Conservation (phyloP, 257 asterid species). For the Jasminum sambac region DNA sequence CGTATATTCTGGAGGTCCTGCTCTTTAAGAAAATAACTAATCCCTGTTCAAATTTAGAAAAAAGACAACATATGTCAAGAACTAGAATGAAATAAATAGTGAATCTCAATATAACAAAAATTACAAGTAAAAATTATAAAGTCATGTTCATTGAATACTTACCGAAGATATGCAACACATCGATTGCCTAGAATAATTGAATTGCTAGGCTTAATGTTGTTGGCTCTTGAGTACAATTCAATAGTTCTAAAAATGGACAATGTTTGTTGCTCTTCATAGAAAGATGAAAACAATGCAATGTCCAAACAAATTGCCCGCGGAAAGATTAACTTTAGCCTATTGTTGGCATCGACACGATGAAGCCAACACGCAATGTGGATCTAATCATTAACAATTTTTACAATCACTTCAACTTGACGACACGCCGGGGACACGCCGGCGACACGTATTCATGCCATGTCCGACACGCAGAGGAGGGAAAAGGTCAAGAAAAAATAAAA, state of each 20-base stretch:
- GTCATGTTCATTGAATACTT: conserved; percentile 3
- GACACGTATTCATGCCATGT: too few relatives aligned
- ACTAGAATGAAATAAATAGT: conserved; percentile 13
- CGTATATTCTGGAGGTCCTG: conserved; percentile 78
- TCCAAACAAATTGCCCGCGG: neutral
- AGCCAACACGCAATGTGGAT: neutral
- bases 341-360: neutral
- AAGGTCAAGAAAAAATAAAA: too few relatives aligned
- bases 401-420: neutral
- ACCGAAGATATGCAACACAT: conserved; percentile 88
- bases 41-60: conserved; percentile 41
- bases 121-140: neutral
- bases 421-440: too few relatives aligned
- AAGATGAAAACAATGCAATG: neutral
- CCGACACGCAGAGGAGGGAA: too few relatives aligned
- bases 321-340: neutral
- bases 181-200: conserved; percentile 74
- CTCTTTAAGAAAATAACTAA: conserved; percentile 63
- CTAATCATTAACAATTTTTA: neutral
- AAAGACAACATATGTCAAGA: conserved; percentile 11
- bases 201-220: conserved; percentile 71
- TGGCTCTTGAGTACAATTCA: conserved; percentile 74
- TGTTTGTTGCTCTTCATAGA: neutral
- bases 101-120: conserved; percentile 14
- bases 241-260: conserved; percentile 50